Evolutionary conservation across 2,329 filamentous ascomycete species (phyloP).

Genomic region (Cercospora sp.): DNA sequence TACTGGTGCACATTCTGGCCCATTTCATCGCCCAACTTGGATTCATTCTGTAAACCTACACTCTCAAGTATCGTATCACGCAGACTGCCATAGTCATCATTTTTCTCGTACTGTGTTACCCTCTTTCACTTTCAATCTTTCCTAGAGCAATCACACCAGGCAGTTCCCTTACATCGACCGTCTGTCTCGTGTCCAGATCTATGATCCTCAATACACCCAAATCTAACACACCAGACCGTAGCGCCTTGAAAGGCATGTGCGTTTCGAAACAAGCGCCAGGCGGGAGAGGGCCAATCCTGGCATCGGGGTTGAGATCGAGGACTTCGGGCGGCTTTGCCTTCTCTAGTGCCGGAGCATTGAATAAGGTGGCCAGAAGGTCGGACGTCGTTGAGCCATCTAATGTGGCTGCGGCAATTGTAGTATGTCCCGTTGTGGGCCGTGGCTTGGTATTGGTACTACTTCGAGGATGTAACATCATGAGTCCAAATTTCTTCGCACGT

Average conservation of each 20-base stretch:
- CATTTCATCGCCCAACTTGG: background rate
- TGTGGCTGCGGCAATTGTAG: background rate
- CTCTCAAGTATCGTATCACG: background rate
- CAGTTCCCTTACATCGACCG: slow-evolving; percentile 73
- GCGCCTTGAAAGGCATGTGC: slow-evolving; percentile 69
- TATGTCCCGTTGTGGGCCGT: background rate
- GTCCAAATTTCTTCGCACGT: slow-evolving; percentile 65
- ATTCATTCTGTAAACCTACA: background rate
- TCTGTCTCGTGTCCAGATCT: slow-evolving; percentile 72
- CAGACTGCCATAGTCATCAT: background rate
- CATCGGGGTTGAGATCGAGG: slow-evolving; percentile 73
- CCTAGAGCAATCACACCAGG: slow-evolving; percentile 61
- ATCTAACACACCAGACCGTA: slow-evolving; percentile 65
- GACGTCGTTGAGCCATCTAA: slow-evolving; percentile 3
- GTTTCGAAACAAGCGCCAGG: slow-evolving; percentile 72
- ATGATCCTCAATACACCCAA: slow-evolving; percentile 72
- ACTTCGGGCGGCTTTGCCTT: slow-evolving; percentile 65
- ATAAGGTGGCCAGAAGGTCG: slow-evolving; percentile 22
- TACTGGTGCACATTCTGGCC: background rate
- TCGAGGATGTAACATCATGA: slow-evolving; percentile 49
- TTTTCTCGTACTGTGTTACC: background rate
- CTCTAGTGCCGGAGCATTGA: slow-evolving; percentile 23
- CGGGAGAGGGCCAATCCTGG: slow-evolving; percentile 69
- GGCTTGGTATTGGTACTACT: slow-evolving; percentile 1
- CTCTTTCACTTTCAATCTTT: background rate